Base-by-base conservation (phyloP, 192 early-diverging fungal genomes). In the Backusella liffmaniae region DNA sequence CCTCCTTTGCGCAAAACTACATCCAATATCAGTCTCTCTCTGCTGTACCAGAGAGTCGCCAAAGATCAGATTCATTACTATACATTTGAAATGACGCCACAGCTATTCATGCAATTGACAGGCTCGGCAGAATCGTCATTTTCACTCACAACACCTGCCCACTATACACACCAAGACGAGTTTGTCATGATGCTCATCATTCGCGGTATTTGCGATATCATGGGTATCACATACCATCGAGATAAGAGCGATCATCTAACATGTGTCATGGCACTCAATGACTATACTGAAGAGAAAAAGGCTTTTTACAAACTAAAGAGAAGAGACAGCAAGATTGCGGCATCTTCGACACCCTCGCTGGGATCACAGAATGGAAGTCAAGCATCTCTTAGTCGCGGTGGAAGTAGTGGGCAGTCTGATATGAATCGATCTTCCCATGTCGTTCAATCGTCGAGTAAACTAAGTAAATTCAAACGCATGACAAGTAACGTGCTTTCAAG, bases 211-310 rank as follows among this genome's bases (percentile, higher is more conserved):
- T 81, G 80, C 18, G 80, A 81, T 51, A 73, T 81, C 6, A 73
- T 81, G 18, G 80, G 80, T 3, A 67, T 81, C 39, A 81, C 76
- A 2, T 81, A 77, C 56, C 53, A 68, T n/a, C 76, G 77, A 36
- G 73, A 69, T 39, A 67, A 72, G 6, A 66, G 42, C 18, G 67
- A 62, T 23, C 76, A 65, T 26, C 53, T 81, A 9, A 26, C 30
- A 8, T 81, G 80, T 56, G 72, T 81, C 3, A 44, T 81, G 32
- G 53, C 74, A 21, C 44, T 81, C 12, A 67, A 68, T 7, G 74
- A 81, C 35, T 70, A 77, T 66, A 71, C 41, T 1, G 66, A 32
- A 46, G 70, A 80, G 67, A 70, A 70, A 39, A 41, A 41, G 12
- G 16, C 44, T 1, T 71, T 71, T 30, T 71, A 71, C 42, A 71